phyloP scores from a whole-genome alignment of 192 early-diverging fungal genomes.

The Linnemannia hyalina region DNA sequence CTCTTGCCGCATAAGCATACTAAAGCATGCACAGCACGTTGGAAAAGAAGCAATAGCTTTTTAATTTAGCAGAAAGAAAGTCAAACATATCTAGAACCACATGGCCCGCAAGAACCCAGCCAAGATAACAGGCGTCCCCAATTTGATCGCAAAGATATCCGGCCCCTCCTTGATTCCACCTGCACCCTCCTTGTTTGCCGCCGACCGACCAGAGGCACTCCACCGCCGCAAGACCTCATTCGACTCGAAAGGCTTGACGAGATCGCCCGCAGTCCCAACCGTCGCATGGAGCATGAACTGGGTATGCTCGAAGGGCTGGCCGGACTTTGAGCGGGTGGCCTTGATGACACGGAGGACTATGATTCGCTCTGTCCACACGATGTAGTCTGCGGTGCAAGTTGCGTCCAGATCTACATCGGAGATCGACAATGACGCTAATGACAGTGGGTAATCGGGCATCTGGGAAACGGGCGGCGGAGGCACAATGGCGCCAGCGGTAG shows the following conservation, averaged over 20 bases:
- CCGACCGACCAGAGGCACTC: neutral
- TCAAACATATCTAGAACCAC: slow-evolving; percentile 21
- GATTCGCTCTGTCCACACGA: slow-evolving; percentile 64
- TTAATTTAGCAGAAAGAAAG: neutral
- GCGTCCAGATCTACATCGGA: slow-evolving; percentile 35
- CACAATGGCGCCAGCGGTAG: neutral
- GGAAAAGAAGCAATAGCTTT: too few species aligned
- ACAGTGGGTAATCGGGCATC: neutral
- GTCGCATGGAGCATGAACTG: slow-evolving; percentile 56
- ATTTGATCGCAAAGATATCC: slow-evolving; percentile 30
- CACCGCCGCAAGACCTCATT: slow-evolving; percentile 48
- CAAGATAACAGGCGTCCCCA: slow-evolving; percentile 21
- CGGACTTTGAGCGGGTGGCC: slow-evolving; percentile 19
- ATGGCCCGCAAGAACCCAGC: slow-evolving; percentile 25
- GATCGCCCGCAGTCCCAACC: slow-evolving; percentile 51
- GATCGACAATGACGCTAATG: neutral
- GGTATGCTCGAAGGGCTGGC: slow-evolving; percentile 17
- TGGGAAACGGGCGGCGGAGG: neutral
- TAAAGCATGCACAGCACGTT: too few species aligned
- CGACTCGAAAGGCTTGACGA: slow-evolving; percentile 56
- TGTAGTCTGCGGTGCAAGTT: slow-evolving; percentile 55
- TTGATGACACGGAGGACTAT: slow-evolving; percentile 44
- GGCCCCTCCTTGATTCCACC: neutral
- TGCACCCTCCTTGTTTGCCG: neutral
- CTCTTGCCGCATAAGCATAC: too few species aligned